Evolutionary conservation across 2,329 filamentous ascomycete species (phyloP), one percentile per base, ranked within the genome.

Genomic region (Dactylellina leptospora): DNA sequence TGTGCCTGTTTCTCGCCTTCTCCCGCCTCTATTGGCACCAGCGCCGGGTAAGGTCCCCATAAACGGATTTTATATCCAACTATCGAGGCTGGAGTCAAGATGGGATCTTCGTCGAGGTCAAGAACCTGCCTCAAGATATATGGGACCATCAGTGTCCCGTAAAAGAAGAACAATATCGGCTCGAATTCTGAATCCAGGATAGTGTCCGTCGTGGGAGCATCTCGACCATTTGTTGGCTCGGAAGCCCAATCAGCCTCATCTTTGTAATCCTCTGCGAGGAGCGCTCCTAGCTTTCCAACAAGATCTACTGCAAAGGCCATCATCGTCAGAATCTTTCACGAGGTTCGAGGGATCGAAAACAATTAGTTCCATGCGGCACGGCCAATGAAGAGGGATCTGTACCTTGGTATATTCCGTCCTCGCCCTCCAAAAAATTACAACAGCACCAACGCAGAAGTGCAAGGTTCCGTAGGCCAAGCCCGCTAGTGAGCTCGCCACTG

Each of bases 391-490:
- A n/a, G n/a, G n/a, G n/a, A n/a, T n/a, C n/a, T n/a, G n/a, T n/a
- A n/a, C n/a, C n/a, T n/a, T n/a, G n/a, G n/a, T n/a, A n/a, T n/a
- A n/a, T n/a, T n/a, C n/a, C n/a, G n/a, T n/a, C n/a, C n/a, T n/a
- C n/a, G n/a, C n/a, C n/a, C n/a, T n/a, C n/a, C n/a, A n/a, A n/a
- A n/a, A n/a, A n/a, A n/a, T n/a, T n/a, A n/a, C n/a, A 59, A 59
- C 54, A 59, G n/a, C 4, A 27, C 20, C 54, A 59, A 59, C 54
- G n/a, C 54, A 59, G 18, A n/a, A n/a, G n/a, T n/a, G n/a, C n/a
- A n/a, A n/a, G n/a, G n/a, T n/a, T n/a, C n/a, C n/a, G n/a, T n/a
- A n/a, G n/a, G n/a, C n/a, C n/a, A n/a, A n/a, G n/a, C n/a, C n/a
- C n/a, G n/a, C n/a, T n/a, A n/a, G n/a, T n/a, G n/a, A n/a, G n/a